Conservation (phyloP, 169 alveolate species). For the Cryptosporidium andersoni region DNA sequence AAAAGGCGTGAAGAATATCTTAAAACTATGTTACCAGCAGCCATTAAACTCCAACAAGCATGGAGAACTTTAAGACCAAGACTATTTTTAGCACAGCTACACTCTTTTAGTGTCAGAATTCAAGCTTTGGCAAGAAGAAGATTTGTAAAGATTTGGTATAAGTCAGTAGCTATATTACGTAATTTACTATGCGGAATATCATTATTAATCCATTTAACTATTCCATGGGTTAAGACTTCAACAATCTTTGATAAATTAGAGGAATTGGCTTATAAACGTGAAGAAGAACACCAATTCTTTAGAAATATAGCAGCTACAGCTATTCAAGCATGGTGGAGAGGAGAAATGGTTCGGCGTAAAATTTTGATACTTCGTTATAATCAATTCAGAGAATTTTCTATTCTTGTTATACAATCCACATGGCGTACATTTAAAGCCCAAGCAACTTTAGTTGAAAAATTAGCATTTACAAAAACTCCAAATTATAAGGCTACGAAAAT, state of each 20-base stretch:
- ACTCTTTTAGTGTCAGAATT: slow-evolving; percentile 56
- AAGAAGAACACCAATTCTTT: slow-evolving; percentile 50
- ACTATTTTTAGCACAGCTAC: slow-evolving; percentile 17
- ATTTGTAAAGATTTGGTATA: slow-evolving; percentile 27
- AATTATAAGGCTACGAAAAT: slow-evolving; percentile 58
- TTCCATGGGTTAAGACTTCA: slow-evolving; percentile 70
- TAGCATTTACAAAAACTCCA: slow-evolving; percentile 70
- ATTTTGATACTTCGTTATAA: slow-evolving; percentile 30
- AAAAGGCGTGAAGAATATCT: slow-evolving; percentile 61
- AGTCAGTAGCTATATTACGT: slow-evolving; percentile 23
- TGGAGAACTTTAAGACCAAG: slow-evolving; percentile 69
- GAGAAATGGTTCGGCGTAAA: slow-evolving; percentile 70
- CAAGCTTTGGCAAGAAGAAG: slow-evolving; percentile 62
- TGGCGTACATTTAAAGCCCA: slow-evolving; percentile 67
- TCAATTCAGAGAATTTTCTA: slow-evolving; percentile 64
- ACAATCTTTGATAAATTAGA: slow-evolving; percentile 65
- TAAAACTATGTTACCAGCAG: slow-evolving; percentile 37
- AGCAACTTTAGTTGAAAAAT: slow-evolving; percentile 57
- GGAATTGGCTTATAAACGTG: slow-evolving; percentile 64
- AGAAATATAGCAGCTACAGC: slow-evolving; percentile 65
- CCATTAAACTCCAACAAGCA: slow-evolving; percentile 64
- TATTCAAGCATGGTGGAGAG: slow-evolving; percentile 72
- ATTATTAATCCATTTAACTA: slow-evolving; percentile 44
- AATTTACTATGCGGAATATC: slow-evolving; percentile 57
- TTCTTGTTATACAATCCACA: slow-evolving; percentile 63